Evolutionary conservation across 495 filamentous ascomycete genomes (phyloP), one percentile per base, ranked within the genome.

Genomic region (Penicillium cinerascens): DNA sequence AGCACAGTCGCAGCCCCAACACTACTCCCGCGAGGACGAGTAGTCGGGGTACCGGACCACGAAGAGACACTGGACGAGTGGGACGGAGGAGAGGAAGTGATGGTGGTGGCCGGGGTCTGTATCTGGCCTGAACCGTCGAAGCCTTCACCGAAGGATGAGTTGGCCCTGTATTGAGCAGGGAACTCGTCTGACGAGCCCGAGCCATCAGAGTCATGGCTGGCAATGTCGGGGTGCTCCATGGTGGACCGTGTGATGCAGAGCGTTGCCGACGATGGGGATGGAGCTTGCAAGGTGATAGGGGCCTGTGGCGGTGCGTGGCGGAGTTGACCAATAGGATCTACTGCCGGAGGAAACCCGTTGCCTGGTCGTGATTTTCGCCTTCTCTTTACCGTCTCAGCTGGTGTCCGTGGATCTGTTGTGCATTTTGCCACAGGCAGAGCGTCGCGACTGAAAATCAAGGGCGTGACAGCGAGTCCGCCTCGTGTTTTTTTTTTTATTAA

Each of bases 161-260:
- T 74, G 55, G 61, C 68, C 66, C 54, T 73, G 45, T 76, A 70
- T 36, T 78, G 66, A 20, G 67, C 62, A 33, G 68, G 55, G 53
- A 68, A 80, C 37, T 87, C 85, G 51, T 81, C 81, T 18, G 84
- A 87, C 5, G 82, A 84, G 36, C 73, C 79, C 26, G 84, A 86
- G 52, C 76, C 82, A 36, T 83, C 84, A 21, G 84, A 87, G 61
- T 88, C 86, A 63, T 82, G 56, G 68, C 77, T 63, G 67, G 69
- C 46, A 70, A 73, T 60, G 61, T 77, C 78, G 43, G 83, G 75
- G 42, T 81, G 79, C 68, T 83, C 81, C 77, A 81, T 78, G 62
- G 67, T 66, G 63, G 49, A 38, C 52, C 58, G 57, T 54, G 52
- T 56, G 55, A 56, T 59, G 61, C 39, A 27, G 13, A 37, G 51